These are phyloP conservation scores for Ogataea neopini DNA, from an alignment of 805 yeast genomes.

Conservation along the genomic window DNA sequence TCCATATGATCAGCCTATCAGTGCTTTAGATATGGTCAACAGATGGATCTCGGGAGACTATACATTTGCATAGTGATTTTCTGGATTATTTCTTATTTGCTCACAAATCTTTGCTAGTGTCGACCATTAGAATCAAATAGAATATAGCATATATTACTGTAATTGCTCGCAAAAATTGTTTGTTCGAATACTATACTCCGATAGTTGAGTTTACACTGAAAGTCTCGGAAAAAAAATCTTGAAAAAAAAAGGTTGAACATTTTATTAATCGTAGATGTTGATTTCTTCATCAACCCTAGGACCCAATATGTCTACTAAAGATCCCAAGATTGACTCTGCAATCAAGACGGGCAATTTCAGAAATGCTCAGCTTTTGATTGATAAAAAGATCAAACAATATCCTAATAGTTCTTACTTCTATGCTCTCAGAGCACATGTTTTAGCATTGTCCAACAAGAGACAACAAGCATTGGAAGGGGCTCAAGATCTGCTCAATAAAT, in stretches of 20 bases:
- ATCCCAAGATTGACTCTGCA: constrained; percentile 25
- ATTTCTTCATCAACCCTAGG: too few relatives aligned
- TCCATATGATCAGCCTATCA: constrained; percentile 84
- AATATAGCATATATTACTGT: not conserved
- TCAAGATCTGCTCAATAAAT: constrained; percentile 33
- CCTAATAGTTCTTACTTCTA: constrained; percentile 60
- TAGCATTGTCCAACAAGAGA: constrained; percentile 36
- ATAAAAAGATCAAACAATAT: constrained; percentile 48
- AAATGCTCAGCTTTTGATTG: constrained; percentile 51
- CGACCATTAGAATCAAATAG: not conserved
- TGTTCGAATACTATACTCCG: too few relatives aligned
- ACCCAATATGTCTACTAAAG: constrained; percentile 30
- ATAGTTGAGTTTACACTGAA: too few relatives aligned
- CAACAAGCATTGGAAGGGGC: constrained; percentile 37
- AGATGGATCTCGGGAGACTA: constrained; percentile 80
- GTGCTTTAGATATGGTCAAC: constrained; percentile 77
- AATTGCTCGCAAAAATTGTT: constrained; percentile 1
- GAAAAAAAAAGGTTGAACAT: not conserved
- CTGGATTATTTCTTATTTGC: not conserved
- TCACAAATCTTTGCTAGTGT: not conserved
- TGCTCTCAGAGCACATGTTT: constrained; percentile 43
- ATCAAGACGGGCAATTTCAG: constrained; percentile 48
- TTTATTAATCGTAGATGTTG: too few relatives aligned
- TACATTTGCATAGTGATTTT: constrained; percentile 13
- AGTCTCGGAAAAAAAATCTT: too few relatives aligned